Evolutionary conservation across 1,284 basidiomycete species (phyloP).

Genomic region (Prillingera fragicola): DNA sequence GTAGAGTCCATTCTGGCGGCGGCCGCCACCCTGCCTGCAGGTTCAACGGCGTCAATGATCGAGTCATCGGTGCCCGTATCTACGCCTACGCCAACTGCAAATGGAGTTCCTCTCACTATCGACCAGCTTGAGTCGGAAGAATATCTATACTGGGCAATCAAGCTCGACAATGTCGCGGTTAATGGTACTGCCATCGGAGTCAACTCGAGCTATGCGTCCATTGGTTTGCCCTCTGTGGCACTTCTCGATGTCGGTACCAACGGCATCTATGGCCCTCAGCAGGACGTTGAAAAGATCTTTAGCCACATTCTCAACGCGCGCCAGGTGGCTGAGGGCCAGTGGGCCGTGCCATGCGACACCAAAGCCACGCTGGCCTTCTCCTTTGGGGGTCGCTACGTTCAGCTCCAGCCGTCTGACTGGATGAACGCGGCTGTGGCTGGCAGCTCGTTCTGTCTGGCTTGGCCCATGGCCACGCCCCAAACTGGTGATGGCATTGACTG

Average conservation of each 20-base stretch:
- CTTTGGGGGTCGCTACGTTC: constrained; percentile 61
- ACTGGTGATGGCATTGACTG: constrained; percentile 75
- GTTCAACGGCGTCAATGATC: too few species aligned
- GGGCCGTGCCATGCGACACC: constrained; percentile 74
- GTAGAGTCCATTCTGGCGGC: not conserved
- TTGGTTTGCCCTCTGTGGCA: constrained; percentile 60
- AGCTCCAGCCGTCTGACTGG: constrained; percentile 73
- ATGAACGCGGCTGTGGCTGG: constrained; percentile 66
- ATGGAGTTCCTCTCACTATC: constrained; percentile 1
- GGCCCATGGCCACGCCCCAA: constrained; percentile 66
- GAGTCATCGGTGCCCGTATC: not conserved
- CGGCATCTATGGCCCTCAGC: constrained; percentile 73
- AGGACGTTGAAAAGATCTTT: constrained; percentile 69
- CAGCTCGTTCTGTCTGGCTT: constrained; percentile 68
- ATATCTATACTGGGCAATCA: constrained; percentile 75
- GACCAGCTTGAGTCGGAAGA: constrained; percentile 29
- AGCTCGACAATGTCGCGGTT: constrained; percentile 59
- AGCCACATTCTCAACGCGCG: constrained; percentile 60
- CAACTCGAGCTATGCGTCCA: constrained; percentile 61
- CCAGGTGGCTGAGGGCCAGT: constrained; percentile 64
- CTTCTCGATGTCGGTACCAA: constrained; percentile 72
- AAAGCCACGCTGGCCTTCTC: constrained; percentile 62
- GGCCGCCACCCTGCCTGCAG: not conserved
- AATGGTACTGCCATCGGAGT: constrained; percentile 58
- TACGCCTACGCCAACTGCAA: not conserved